Percentiles rank a stretch among this genome's conserved stretches.
These are phyloP conservation scores for Clarkia xantiana DNA, from an alignment of 345 rosid genomes.

Conservation along the genomic window DNA sequence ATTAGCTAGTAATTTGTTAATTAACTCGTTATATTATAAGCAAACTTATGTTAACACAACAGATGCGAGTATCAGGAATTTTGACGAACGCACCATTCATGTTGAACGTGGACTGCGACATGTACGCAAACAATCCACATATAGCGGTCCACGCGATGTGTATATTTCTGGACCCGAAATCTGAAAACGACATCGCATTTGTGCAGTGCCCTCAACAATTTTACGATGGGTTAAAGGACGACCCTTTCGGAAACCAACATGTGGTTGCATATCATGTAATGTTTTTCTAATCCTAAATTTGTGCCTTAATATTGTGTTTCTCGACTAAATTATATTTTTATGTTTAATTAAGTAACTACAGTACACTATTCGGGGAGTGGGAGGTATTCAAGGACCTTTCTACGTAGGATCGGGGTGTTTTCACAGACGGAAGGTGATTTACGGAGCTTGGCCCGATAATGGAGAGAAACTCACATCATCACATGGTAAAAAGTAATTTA, in stretches of 20 bases:
- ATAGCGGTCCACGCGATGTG: conserved; percentile 42
- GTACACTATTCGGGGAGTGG: conserved; percentile 25
- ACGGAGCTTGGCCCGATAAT: conserved; percentile 26
- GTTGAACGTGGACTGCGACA: conserved; percentile 70
- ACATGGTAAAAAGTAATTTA: background rate
- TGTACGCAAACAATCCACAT: conserved; percentile 40
- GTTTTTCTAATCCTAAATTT: background rate
- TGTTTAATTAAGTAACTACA: conserved; percentile 4
- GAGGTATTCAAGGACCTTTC: conserved; percentile 40
- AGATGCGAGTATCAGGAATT: conserved; percentile 53
- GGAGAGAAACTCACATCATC: conserved; percentile 12
- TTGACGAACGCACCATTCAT: conserved; percentile 60
- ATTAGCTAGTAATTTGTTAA: too few species aligned
- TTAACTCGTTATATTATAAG: too few species aligned
- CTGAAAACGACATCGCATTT: conserved; percentile 20
- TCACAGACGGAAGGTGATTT: conserved; percentile 47
- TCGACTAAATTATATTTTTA: background rate
- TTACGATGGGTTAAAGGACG: conserved; percentile 6
- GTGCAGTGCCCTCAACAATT: conserved; percentile 45
- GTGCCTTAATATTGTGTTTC: background rate
- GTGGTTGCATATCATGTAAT: conserved; percentile 15
- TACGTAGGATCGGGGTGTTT: conserved; percentile 55
- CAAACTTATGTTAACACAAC: conserved; percentile 22
- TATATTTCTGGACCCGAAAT: conserved; percentile 15
- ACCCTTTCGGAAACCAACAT: conserved; percentile 17